Base-by-base conservation (phyloP, 352 stramenopile genomes). In the Phytophthora colocasiae region DNA sequence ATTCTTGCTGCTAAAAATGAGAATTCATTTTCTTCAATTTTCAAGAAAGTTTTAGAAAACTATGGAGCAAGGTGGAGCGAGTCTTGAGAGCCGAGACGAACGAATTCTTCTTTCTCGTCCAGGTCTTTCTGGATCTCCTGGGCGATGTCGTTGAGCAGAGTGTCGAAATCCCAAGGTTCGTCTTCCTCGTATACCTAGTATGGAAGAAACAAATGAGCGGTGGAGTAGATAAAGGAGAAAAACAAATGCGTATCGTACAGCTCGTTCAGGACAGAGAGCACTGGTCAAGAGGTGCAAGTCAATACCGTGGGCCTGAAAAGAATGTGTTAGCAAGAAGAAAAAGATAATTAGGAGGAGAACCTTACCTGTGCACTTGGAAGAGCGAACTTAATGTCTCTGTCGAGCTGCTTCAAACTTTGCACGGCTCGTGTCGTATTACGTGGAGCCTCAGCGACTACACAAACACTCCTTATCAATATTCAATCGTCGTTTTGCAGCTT, bases 71-170 rank as follows among this genome's bases (percentile, higher is more conserved):
- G 56, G 14, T 75, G 31, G 19, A 69, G 46, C 27, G 67, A 75
- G 9, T 75, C 67, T 46, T 75, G 67, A 1, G 62, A 66, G 4
- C 50, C 56, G 15, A 75, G 51, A 40, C 78, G 77, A 9, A 83
- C 63, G 19, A 89, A 75, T 34, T 93, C 83, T 38, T 93, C 85
- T 46, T 90, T 89, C 41, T 93, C 83, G 63, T 93, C 85, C 45
- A 89, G 29, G 51, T 92, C 85, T 58, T 85, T 90, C 50, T 93
- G 83, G 54, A 93, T 84, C 44, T 93, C 83, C 29, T 91, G 84
- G 6, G 85, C 89, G 40, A 94, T 84, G 36, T 94, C 83, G 63
- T 92, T 92, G 7, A 94, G 71, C 22, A 92, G 60, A 46, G 71
- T 86, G 59, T 92, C 83, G 53, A 92, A 94, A 44, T 84, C 82